These are phyloP conservation scores for Pseudogymnoascus sp. DNA, from an alignment of 2,329 filamentous ascomycete genomes.

Conservation along the genomic window DNA sequence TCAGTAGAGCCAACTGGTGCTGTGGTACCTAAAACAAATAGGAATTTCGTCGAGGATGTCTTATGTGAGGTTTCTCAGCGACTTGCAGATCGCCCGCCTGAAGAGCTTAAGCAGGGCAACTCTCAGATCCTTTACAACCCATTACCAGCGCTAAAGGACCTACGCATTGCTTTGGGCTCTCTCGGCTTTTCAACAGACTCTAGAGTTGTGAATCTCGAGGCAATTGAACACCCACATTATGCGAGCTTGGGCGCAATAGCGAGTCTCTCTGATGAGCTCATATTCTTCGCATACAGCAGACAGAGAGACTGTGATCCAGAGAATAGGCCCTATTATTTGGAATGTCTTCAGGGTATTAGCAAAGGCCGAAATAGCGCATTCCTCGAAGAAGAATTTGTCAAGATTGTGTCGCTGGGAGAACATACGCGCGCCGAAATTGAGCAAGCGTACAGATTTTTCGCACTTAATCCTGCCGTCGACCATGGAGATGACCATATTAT, in stretches of 20 bases:
- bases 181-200: conserved; percentile 23
- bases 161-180: conserved; percentile 24
- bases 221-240: conserved; percentile 40
- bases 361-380: conserved; percentile 40
- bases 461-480: conserved; percentile 38
- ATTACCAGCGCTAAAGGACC: conserved; percentile 19
- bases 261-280: conserved; percentile 53
- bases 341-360: conserved; percentile 54
- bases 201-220: conserved; percentile 22
- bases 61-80: conserved; percentile 45
- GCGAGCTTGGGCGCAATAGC: conserved; percentile 53
- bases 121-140: conserved; percentile 12
- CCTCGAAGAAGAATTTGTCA: conserved; percentile 49
- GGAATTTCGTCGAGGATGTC: conserved; percentile 47
- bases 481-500: conserved; percentile 52
- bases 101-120: conserved; percentile 13
- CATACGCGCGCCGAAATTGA: conserved; percentile 48
- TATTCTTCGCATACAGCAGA: conserved; percentile 54
- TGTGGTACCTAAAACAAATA: conserved; percentile 17
- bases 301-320: conserved; percentile 41
- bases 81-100: conserved; percentile 15
- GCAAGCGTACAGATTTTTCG: conserved; percentile 51
- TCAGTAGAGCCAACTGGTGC: not conserved
- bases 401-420: conserved; percentile 49
- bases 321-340: conserved; percentile 52